phyloP scores from a whole-genome alignment of 495 filamentous ascomycete genomes.

The Aspergillus indologenus region DNA sequence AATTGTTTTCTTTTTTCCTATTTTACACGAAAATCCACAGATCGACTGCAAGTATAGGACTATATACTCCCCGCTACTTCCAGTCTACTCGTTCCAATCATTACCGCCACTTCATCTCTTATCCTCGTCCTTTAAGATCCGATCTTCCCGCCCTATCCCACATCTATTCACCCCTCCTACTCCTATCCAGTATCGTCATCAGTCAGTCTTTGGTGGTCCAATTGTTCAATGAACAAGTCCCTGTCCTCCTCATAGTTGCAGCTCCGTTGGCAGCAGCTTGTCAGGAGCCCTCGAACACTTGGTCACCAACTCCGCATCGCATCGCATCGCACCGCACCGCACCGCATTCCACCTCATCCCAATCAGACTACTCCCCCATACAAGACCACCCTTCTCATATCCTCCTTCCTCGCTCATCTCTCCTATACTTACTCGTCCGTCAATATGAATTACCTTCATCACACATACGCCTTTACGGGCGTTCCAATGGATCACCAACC shows the following conservation, averaged over 20 bases:
- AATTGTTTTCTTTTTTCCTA: conserved; percentile 5
- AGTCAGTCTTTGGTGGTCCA: conserved; percentile 3
- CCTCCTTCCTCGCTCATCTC: conserved; percentile 7
- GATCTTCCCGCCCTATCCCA: conserved; percentile 17
- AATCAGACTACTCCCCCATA: neutral
- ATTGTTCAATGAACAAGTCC: conserved; percentile 25
- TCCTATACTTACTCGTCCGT: conserved; percentile 6
- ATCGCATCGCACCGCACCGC: conserved; percentile 3
- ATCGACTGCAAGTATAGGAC: conserved; percentile 4
- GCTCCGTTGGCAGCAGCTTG: conserved; percentile 8
- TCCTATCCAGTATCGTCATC: neutral
- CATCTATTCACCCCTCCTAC: conserved; percentile 6
- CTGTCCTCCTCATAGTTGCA: conserved; percentile 6
- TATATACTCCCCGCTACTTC: conserved; percentile 8
- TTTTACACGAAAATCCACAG: neutral
- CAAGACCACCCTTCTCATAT: conserved; percentile 8
- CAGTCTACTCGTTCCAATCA: conserved; percentile 9
- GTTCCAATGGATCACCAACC: conserved; percentile 42
- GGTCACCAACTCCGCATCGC: conserved; percentile 9
- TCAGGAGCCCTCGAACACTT: neutral
- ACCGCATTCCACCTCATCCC: neutral
- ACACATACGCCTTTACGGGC: conserved; percentile 40
- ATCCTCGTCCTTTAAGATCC: conserved; percentile 7
- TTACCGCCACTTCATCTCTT: conserved; percentile 9
- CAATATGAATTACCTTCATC: conserved; percentile 46